Evolutionary conservation across 176 grass and related monocot species (phyloP).

Genomic region (Aegilops sharonensis): DNA sequence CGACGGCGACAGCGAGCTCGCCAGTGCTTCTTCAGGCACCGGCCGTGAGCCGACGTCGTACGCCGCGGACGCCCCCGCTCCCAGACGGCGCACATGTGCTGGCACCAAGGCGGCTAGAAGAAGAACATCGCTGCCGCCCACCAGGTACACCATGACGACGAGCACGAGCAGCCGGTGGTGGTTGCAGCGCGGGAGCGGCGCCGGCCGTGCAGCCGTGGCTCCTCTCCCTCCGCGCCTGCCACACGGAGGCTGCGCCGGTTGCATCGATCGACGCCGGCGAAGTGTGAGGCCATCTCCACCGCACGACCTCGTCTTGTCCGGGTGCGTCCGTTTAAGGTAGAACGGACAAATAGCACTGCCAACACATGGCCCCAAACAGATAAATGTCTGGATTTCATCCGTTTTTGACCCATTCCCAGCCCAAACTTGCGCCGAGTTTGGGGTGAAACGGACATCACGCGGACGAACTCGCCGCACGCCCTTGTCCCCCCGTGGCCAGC

Average conservation of each 20-base stretch:
- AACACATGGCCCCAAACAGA: too few relatives aligned
- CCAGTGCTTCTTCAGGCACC: background rate
- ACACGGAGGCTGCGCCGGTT: background rate
- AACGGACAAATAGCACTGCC: too few relatives aligned
- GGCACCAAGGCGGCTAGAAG: background rate
- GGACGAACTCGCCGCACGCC: too few relatives aligned
- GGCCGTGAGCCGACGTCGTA: constrained; percentile 36
- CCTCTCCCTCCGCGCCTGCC: background rate
- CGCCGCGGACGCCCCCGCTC: background rate
- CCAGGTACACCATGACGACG: background rate
- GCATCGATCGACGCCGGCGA: constrained; percentile 23
- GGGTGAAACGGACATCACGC: too few relatives aligned
- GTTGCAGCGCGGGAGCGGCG: background rate
- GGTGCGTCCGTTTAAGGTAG: too few relatives aligned
- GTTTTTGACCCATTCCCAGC: too few relatives aligned
- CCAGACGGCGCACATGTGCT: background rate
- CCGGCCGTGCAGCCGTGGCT: background rate
- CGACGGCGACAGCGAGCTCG: background rate
- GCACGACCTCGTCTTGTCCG: too few relatives aligned
- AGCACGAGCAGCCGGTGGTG: background rate
- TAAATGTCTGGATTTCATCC: too few relatives aligned
- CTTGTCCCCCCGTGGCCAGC: too few relatives aligned
- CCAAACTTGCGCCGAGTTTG: too few relatives aligned
- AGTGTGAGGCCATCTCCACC: too few relatives aligned
- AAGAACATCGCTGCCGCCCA: background rate